A percentile compares a stretch with the other conserved stretches of the same genome.
phyloP scores from a whole-genome alignment of 176 grass and related monocot species.

The Paspalum notatum region DNA sequence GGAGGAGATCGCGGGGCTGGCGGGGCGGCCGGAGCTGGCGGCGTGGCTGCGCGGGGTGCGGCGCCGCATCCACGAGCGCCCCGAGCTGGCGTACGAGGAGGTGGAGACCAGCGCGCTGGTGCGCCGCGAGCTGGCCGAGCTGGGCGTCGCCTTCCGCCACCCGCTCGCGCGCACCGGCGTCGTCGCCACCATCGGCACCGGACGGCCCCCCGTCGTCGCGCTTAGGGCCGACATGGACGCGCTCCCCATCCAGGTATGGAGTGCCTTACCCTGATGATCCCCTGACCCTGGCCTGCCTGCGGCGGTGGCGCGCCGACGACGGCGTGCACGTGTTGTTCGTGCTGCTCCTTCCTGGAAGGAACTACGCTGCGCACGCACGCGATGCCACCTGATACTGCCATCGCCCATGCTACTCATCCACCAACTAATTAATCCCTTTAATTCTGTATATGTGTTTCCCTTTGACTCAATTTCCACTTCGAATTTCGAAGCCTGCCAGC shows the following conservation, averaged over 20 bases:
- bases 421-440: too few species aligned
- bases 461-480: too few species aligned
- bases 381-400: too few species aligned
- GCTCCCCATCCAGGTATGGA: constrained; percentile 79
- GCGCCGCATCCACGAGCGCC: constrained; percentile 80
- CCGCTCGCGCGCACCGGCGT: constrained; percentile 86
- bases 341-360: too few species aligned
- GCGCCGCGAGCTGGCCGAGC: constrained; percentile 58
- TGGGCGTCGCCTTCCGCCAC: constrained; percentile 64
- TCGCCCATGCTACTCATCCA: too few species aligned
- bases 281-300: too few species aligned
- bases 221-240: constrained; percentile 96
- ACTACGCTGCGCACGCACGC: too few species aligned
- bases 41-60: constrained; percentile 65
- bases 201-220: constrained; percentile 69
- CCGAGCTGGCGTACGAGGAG: constrained; percentile 97
- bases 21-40: constrained; percentile 50
- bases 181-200: constrained; percentile 78
- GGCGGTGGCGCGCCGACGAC: too few species aligned
- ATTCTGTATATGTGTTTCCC: too few species aligned
- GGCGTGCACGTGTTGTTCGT: too few species aligned
- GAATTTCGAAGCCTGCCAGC: too few species aligned
- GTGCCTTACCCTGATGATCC: too few species aligned
- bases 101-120: constrained; percentile 85
- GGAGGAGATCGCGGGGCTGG: constrained; percentile 65